Conservation (phyloP, 2,329 filamentous ascomycete species). For the Gyromitra esculenta region DNA sequence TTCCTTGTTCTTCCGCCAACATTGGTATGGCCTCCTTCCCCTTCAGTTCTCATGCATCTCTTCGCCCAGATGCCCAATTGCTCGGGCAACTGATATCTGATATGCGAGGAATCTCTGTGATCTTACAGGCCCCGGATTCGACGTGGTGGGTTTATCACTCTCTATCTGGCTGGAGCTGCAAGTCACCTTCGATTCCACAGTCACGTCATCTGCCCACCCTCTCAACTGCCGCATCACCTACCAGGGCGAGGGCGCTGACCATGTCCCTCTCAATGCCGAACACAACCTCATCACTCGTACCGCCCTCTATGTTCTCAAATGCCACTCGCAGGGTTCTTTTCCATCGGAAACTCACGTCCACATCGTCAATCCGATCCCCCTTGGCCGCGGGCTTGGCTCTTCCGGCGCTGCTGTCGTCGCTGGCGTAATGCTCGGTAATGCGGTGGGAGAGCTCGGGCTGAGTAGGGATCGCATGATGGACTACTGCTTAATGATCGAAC, state of each 20-base stretch:
- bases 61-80: neutral
- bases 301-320: constrained; percentile 91
- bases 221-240: constrained; percentile 92
- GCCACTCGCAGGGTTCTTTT: constrained; percentile 86
- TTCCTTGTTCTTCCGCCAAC: constrained; percentile 95
- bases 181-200: constrained; percentile 77
- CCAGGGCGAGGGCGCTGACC: constrained; percentile 76
- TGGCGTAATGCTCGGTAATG: constrained; percentile 90
- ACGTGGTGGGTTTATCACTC: constrained; percentile 94
- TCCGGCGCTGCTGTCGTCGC: constrained; percentile 95
- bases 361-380: constrained; percentile 93
- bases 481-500: constrained; percentile 97
- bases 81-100: constrained; percentile 13
- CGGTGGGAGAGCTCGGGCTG: constrained; percentile 81
- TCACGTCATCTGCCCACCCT: constrained; percentile 69
- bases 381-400: constrained; percentile 91
- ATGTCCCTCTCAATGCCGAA: constrained; percentile 84
- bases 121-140: constrained; percentile 80
- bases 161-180: constrained; percentile 92
- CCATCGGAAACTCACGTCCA: constrained; percentile 88
- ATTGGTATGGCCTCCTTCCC: constrained; percentile 68
- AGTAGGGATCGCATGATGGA: constrained; percentile 86
- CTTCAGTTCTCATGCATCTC: neutral
- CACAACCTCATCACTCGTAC: constrained; percentile 93
- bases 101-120: neutral